A percentile compares a stretch with the other conserved stretches of the same genome.
Conservation (phyloP, 805 yeast species). For the Ogataea zsoltii region DNA sequence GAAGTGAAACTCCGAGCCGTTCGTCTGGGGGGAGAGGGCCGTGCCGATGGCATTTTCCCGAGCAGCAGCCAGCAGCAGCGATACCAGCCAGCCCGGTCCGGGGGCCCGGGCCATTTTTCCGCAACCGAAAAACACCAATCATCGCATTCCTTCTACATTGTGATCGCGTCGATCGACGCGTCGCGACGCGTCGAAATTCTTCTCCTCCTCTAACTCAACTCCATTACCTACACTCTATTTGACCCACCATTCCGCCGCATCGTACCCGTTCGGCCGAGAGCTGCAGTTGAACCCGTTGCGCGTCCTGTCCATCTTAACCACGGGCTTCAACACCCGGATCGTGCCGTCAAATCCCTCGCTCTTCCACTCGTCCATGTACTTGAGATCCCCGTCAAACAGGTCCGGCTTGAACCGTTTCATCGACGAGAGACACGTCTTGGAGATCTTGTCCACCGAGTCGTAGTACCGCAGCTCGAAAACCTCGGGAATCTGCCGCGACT, state of each 20-base stretch:
- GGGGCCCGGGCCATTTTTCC: too few relatives aligned
- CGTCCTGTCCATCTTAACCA: constrained; percentile 19
- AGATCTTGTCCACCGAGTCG: constrained; percentile 21
- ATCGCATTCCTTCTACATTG: too few relatives aligned
- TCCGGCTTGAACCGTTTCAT: constrained; percentile 26
- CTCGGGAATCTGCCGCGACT: constrained; percentile 20
- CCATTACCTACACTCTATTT: neutral
- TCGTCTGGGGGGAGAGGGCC: too few relatives aligned
- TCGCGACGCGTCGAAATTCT: too few relatives aligned
- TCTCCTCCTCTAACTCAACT: neutral
- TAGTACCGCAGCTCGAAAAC: constrained; percentile 24
- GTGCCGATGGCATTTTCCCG: too few relatives aligned
- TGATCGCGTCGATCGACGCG: too few relatives aligned
- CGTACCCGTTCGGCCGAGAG: constrained; percentile 28
- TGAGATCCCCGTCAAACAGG: constrained; percentile 34
- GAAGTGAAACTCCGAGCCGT: neutral
- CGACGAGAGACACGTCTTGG: constrained; percentile 25
- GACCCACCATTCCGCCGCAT: constrained; percentile 26
- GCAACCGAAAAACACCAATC: too few relatives aligned
- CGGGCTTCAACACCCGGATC: constrained; percentile 21
- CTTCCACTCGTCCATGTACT: constrained; percentile 24
- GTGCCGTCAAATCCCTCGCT: constrained; percentile 20
- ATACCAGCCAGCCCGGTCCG: too few relatives aligned
- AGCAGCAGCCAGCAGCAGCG: too few relatives aligned
- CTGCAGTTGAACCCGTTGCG: constrained; percentile 26